Evolutionary conservation across 768 basidiomycete species (phyloP).

Genomic region (Artomyces pyxidatus): DNA sequence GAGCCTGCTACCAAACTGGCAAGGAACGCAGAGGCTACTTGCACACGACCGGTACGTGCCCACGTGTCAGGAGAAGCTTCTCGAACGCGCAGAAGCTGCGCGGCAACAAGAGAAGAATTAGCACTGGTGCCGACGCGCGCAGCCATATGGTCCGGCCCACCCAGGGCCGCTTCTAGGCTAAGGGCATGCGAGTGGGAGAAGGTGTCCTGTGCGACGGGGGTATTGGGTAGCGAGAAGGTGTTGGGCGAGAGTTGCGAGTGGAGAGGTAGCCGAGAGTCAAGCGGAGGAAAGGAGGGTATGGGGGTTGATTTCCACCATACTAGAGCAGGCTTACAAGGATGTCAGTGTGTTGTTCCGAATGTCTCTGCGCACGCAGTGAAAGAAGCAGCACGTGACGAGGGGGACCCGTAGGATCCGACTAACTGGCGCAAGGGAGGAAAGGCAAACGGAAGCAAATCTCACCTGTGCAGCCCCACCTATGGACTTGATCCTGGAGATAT

Average conservation of each 20-base stretch:
- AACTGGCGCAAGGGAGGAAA: not conserved
- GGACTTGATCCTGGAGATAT: conserved; percentile 61
- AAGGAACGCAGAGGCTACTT: conserved; percentile 70
- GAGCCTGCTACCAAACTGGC: conserved; percentile 64
- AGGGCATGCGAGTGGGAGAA: conserved; percentile 75
- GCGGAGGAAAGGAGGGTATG: conserved; percentile 59
- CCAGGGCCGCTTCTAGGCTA: conserved; percentile 65
- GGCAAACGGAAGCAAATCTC: conserved; percentile 5
- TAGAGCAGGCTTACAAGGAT: conserved; percentile 44
- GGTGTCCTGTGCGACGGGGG: conserved; percentile 70
- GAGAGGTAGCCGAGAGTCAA: conserved; percentile 64
- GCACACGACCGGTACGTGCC: conserved; percentile 67
- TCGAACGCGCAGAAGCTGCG: conserved; percentile 71
- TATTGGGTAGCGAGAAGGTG: conserved; percentile 64
- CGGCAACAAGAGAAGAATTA: conserved; percentile 60
- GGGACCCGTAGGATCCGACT: not conserved
- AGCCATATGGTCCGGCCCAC: conserved; percentile 73
- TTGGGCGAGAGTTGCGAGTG: conserved; percentile 61
- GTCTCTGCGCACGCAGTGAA: conserved; percentile 1
- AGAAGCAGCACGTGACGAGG: not conserved
- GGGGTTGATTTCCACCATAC: conserved; percentile 86
- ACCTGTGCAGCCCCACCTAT: conserved; percentile 77
- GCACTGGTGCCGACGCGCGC: conserved; percentile 68
- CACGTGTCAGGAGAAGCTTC: conserved; percentile 78
- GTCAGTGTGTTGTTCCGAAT: conserved; percentile 1